phyloP scores from a whole-genome alignment of 78 protist species.

The Speleostelium caveatum region DNA sequence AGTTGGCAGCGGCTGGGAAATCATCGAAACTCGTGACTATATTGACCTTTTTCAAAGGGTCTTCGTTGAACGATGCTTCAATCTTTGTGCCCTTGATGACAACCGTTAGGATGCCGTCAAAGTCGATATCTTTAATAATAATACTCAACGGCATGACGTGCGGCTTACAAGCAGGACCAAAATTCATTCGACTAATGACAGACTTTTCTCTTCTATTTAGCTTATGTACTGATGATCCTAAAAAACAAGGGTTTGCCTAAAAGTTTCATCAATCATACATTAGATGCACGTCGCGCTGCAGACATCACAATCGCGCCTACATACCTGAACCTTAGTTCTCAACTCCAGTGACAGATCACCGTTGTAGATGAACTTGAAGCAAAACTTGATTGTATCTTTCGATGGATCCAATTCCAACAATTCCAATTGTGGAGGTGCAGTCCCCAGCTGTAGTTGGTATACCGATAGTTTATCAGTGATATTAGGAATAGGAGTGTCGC shows the following conservation, averaged over 20 bases:
- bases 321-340: slow-evolving; percentile 60
- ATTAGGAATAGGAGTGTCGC: slow-evolving; percentile 63
- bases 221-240: slow-evolving; percentile 24
- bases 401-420: slow-evolving; percentile 65
- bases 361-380: slow-evolving; percentile 38
- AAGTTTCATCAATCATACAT: too few relatives aligned
- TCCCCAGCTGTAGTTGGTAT: slow-evolving; percentile 44
- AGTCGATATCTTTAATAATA: slow-evolving; percentile 42
- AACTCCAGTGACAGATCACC: slow-evolving; percentile 63
- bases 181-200: not conserved
- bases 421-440: slow-evolving; percentile 38
- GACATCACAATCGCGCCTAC: not conserved
- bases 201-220: not conserved
- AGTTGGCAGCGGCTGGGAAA: slow-evolving; percentile 63
- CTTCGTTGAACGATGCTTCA: slow-evolving; percentile 62
- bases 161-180: slow-evolving; percentile 47
- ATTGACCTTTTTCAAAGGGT: slow-evolving; percentile 48
- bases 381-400: slow-evolving; percentile 44
- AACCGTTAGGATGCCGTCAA: slow-evolving; percentile 43
- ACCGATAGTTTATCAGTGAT: slow-evolving; percentile 55
- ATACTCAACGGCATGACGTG: slow-evolving; percentile 67
- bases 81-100: slow-evolving; percentile 32
- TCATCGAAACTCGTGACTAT: slow-evolving; percentile 62
- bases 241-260: slow-evolving; percentile 52
- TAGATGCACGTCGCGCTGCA: too few relatives aligned